A percentile compares a stretch with the other conserved stretches of the same genome.
These are phyloP conservation scores for Psilocybe tampanensis DNA, from an alignment of 768 basidiomycete species.

Conservation along the genomic window DNA sequence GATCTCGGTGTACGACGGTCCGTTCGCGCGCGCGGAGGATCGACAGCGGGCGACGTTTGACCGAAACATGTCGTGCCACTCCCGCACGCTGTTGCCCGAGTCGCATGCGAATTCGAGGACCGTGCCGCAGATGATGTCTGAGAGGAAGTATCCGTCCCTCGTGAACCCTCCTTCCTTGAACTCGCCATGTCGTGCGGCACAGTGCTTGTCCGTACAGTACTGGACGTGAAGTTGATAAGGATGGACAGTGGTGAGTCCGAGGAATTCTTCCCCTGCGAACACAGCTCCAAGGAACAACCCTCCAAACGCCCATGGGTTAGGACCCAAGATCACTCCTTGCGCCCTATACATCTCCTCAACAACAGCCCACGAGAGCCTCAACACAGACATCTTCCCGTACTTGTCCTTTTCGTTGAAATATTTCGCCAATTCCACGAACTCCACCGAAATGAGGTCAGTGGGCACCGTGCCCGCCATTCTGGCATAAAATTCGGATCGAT, in stretches of 20 bases:
- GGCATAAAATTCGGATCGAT: not conserved
- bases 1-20: not conserved
- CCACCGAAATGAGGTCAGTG: not conserved
- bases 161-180: not conserved
- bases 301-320: conserved; percentile 1
- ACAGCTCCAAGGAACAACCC: not conserved
- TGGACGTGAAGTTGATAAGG: not conserved
- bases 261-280: not conserved
- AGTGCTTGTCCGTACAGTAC: not conserved
- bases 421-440: not conserved
- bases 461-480: not conserved
- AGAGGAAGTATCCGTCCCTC: not conserved
- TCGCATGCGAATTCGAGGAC: not conserved
- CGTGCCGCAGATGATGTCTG: not conserved
- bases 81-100: not conserved
- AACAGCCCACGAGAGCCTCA: not conserved
- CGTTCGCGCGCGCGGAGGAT: not conserved
- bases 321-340: not conserved
- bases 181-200: not conserved
- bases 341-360: not conserved
- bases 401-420: not conserved
- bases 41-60: not conserved
- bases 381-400: not conserved
- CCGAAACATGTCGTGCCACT: not conserved
- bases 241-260: not conserved